phyloP scores from a whole-genome alignment of 2,329 filamentous ascomycete species.

The Aspergillus viridinutans region DNA sequence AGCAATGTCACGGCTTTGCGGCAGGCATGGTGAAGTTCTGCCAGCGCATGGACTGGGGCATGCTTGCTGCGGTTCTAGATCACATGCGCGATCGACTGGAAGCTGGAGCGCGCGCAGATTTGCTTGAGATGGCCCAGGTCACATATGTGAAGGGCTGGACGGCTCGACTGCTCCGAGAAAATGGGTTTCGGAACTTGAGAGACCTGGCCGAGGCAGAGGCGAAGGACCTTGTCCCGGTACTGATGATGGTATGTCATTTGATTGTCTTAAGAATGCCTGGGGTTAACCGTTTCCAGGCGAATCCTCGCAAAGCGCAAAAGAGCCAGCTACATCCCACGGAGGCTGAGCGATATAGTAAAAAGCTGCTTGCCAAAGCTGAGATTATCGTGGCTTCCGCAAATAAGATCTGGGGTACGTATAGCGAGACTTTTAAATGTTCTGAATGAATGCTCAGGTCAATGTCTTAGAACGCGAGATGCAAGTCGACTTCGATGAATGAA shows the following conservation, averaged over 20 bases:
- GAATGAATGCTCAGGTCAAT: not conserved
- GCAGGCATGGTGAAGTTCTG: conserved; percentile 78
- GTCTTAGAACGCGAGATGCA: conserved; percentile 34
- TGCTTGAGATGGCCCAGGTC: conserved; percentile 66
- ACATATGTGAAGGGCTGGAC: conserved; percentile 74
- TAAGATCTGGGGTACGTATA: conserved; percentile 56
- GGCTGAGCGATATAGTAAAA: conserved; percentile 58
- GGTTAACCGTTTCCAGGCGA: conserved; percentile 46
- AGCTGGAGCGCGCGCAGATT: conserved; percentile 66
- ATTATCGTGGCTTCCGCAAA: conserved; percentile 66
- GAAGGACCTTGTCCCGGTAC: conserved; percentile 63
- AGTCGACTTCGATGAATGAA: conserved; percentile 32
- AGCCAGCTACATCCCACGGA: conserved; percentile 54
- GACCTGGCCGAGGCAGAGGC: conserved; percentile 66
- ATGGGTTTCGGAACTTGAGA: conserved; percentile 66
- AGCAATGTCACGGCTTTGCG: conserved; percentile 73
- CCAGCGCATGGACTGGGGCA: conserved; percentile 70
- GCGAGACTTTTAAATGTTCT: not conserved
- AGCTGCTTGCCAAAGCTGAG: conserved; percentile 62
- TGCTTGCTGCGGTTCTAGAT: conserved; percentile 67
- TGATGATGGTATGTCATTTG: conserved; percentile 57
- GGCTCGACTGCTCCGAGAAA: conserved; percentile 70
- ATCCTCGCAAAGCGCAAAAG: conserved; percentile 56
- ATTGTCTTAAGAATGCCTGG: too few species aligned
- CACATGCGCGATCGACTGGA: conserved; percentile 71